Evolutionary conservation across 2,329 filamentous ascomycete species (phyloP).

Genomic region (Alternaria angustiovoidea): DNA sequence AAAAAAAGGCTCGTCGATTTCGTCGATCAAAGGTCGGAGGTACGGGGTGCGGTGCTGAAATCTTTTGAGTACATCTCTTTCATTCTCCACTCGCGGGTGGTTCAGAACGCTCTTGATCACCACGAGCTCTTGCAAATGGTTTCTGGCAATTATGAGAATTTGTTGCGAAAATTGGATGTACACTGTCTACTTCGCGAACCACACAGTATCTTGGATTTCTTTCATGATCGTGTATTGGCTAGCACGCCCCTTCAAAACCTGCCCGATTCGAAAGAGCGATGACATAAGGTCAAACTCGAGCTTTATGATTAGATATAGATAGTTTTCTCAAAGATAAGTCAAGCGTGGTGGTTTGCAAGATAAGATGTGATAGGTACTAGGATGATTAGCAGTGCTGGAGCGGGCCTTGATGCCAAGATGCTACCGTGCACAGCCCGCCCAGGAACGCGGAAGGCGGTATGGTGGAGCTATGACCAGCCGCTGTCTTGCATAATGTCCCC

Average conservation of each 20-base stretch:
- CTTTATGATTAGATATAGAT: neutral
- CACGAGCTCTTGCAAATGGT: conserved; percentile 18
- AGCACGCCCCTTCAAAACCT: conserved; percentile 20
- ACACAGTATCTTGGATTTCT: conserved; percentile 27
- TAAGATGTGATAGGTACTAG: conserved; percentile 1
- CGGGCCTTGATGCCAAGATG: conserved; percentile 6
- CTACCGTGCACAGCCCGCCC: neutral
- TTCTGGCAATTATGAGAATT: conserved; percentile 9
- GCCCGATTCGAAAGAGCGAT: conserved; percentile 24
- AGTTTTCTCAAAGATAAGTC: neutral
- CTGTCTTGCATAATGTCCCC: neutral
- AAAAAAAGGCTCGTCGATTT: conserved; percentile 31
- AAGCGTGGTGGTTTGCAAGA: conserved; percentile 3
- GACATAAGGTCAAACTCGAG: neutral
- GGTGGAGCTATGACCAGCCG: neutral
- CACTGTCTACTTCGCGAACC: conserved; percentile 29
- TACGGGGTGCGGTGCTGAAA: conserved; percentile 33
- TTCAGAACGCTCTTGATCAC: conserved; percentile 36
- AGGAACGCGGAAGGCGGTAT: neutral
- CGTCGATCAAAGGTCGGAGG: conserved; percentile 40
- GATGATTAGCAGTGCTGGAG: neutral
- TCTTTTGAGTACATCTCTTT: conserved; percentile 36
- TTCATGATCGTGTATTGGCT: conserved; percentile 27
- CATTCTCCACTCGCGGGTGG: conserved; percentile 35
- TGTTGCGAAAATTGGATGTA: neutral